A percentile compares a stretch with the other conserved stretches of the same genome.
These are phyloP conservation scores for Ambrosiella xylebori DNA, from an alignment of 2,329 filamentous ascomycete genomes.

Conservation along the genomic window DNA sequence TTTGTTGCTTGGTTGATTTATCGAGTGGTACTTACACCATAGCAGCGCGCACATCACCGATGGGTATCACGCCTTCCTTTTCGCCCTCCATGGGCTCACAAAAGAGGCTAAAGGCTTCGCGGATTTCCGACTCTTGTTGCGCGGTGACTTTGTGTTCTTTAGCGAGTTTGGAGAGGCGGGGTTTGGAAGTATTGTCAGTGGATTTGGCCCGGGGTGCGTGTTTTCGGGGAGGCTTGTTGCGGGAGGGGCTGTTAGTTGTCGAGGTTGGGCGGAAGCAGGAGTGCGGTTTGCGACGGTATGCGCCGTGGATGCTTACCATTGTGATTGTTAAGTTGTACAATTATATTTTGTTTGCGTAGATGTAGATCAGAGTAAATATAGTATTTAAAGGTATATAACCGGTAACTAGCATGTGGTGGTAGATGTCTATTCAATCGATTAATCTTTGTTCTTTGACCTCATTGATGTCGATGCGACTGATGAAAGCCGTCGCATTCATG, in stretches of 20 bases:
- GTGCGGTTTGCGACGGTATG: not conserved
- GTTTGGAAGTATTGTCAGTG: conserved; percentile 20
- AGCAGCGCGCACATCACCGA: conserved; percentile 50
- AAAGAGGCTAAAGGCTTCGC: conserved; percentile 77
- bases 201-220: conserved; percentile 25
- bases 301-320: not conserved
- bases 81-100: conserved; percentile 52
- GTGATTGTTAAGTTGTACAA: not conserved
- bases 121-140: conserved; percentile 76
- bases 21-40: conserved; percentile 40
- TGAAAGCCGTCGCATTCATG: not conserved
- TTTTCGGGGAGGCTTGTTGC: conserved; percentile 30
- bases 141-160: conserved; percentile 77
- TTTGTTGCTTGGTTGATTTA: too few relatives aligned
- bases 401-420: too few relatives aligned
- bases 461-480: not conserved
- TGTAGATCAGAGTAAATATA: too few relatives aligned
- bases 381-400: too few relatives aligned
- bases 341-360: not conserved
- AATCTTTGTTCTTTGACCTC: not conserved
- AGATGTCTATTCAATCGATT: too few relatives aligned
- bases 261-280: not conserved
- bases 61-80: conserved; percentile 53
- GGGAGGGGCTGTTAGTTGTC: not conserved
- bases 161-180: conserved; percentile 70